Percentiles rank a stretch among this genome's conserved stretches.
Conservation (phyloP, 2,329 filamentous ascomycete genomes). For the Elsinoe necatrix region DNA sequence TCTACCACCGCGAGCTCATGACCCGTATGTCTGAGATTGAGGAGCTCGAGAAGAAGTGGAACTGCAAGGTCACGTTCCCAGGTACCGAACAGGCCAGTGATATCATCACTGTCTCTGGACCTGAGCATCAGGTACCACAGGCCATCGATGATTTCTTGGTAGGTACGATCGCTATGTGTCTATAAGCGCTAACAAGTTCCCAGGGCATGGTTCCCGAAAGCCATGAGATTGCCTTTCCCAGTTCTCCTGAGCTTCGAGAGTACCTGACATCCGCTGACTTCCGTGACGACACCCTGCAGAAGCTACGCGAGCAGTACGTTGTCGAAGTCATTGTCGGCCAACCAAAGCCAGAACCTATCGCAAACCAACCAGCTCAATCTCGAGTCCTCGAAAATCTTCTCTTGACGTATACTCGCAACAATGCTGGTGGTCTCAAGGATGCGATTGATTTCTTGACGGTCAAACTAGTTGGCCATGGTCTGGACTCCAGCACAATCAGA, state of each 20-base stretch:
- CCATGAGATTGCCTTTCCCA: slow-evolving; percentile 80
- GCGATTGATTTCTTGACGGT: slow-evolving; percentile 90
- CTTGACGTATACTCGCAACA: slow-evolving; percentile 81
- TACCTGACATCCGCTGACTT: slow-evolving; percentile 80
- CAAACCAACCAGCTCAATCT: slow-evolving; percentile 33
- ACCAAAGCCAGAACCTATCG: slow-evolving; percentile 33
- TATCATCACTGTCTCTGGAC: slow-evolving; percentile 88
- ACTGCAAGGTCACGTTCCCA: slow-evolving; percentile 98
- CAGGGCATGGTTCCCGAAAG: slow-evolving; percentile 95
- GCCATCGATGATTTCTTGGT: slow-evolving; percentile 91
- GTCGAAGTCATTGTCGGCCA: slow-evolving; percentile 70
- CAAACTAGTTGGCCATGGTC: slow-evolving; percentile 74
- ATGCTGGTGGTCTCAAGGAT: slow-evolving; percentile 88
- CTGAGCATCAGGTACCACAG: slow-evolving; percentile 95
- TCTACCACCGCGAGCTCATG: slow-evolving; percentile 92
- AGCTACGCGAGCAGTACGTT: slow-evolving; percentile 84
- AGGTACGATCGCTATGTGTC: slow-evolving; percentile 25
- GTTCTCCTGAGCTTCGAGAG: slow-evolving; percentile 64
- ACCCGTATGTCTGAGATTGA: slow-evolving; percentile 82
- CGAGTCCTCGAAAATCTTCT: slow-evolving; percentile 39
- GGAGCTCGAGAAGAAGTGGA: slow-evolving; percentile 96
- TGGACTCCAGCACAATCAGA: slow-evolving; percentile 81
- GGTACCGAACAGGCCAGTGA: slow-evolving; percentile 97
- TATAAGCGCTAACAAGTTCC: slow-evolving; percentile 25
- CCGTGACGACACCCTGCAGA: slow-evolving; percentile 66